Evolutionary conservation across 1,284 basidiomycete genomes (phyloP).

Genomic region (Schizopora paradoxa): DNA sequence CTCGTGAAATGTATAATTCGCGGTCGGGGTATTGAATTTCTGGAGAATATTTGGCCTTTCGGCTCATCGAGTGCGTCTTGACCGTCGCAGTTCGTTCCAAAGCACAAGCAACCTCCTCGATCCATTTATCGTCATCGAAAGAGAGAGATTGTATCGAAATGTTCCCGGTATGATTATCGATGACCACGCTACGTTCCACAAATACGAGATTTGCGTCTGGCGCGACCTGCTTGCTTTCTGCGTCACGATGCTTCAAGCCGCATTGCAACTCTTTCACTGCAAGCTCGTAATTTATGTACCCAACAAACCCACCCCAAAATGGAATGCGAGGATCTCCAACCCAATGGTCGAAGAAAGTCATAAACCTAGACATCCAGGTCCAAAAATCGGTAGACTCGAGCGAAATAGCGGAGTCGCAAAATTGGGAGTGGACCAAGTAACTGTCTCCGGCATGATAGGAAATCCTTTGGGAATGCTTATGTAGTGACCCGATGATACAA

Average conservation of each 20-base stretch:
- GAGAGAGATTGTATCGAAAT: conserved; percentile 61
- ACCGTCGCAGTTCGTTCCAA: conserved; percentile 18
- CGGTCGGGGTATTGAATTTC: conserved; percentile 41
- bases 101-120: conserved; percentile 36
- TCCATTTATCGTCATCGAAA: conserved; percentile 54
- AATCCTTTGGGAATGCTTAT: conserved; percentile 48
- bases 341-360: conserved; percentile 42
- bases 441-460: conserved; percentile 50
- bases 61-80: conserved; percentile 6
- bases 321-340: conserved; percentile 50
- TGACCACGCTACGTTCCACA: conserved; percentile 67
- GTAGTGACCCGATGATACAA: conserved; percentile 60
- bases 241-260: conserved; percentile 18
- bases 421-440: conserved; percentile 41
- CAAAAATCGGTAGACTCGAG: conserved; percentile 51
- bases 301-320: conserved; percentile 76
- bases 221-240: conserved; percentile 32
- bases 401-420: conserved; percentile 20
- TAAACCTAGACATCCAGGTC: conserved; percentile 68
- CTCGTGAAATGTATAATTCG: conserved; percentile 63
- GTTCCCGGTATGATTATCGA: conserved; percentile 46
- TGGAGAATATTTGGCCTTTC: conserved; percentile 12
- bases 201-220: conserved; percentile 70
- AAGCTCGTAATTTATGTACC: conserved; percentile 69
- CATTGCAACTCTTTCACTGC: conserved; percentile 49